phyloP scores from a whole-genome alignment of 371 early-diverging fungal species.

The Mucor circinelloides region DNA sequence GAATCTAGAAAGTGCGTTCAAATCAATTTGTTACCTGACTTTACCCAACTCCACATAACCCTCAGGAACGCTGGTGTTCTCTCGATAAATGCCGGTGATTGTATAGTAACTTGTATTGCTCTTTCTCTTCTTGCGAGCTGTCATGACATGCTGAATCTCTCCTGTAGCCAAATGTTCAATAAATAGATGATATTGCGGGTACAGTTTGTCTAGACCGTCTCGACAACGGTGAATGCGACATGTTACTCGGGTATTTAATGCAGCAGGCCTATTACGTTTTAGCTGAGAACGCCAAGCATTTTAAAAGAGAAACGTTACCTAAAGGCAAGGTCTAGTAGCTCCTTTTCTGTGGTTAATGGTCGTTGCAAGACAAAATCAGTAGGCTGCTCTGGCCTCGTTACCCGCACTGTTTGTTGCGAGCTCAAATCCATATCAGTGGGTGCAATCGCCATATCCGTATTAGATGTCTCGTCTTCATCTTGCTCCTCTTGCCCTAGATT shows the following conservation, averaged over 20 bases:
- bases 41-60: conserved; percentile 53
- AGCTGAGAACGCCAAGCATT: conserved; percentile 4
- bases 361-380: conserved; percentile 37
- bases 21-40: conserved; percentile 52
- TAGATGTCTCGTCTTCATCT: conserved; percentile 22
- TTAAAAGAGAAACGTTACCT: conserved; percentile 26
- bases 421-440: conserved; percentile 17
- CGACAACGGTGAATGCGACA: conserved; percentile 77
- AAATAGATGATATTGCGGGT: conserved; percentile 75
- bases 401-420: conserved; percentile 34
- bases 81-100: conserved; percentile 53
- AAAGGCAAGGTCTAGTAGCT: conserved; percentile 42
- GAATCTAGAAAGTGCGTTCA: neutral
- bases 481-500: conserved; percentile 9
- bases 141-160: conserved; percentile 54
- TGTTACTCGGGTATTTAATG: conserved; percentile 71
- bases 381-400: conserved; percentile 43
- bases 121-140: conserved; percentile 74
- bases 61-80: conserved; percentile 20
- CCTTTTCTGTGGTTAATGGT: conserved; percentile 26
- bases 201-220: conserved; percentile 70
- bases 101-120: conserved; percentile 74
- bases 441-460: conserved; percentile 10
- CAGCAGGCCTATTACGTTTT: conserved; percentile 61
- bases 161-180: conserved; percentile 66